phyloP scores from a whole-genome alignment of 2,329 filamentous ascomycete species.

The Pestalotiopsis sp. region DNA sequence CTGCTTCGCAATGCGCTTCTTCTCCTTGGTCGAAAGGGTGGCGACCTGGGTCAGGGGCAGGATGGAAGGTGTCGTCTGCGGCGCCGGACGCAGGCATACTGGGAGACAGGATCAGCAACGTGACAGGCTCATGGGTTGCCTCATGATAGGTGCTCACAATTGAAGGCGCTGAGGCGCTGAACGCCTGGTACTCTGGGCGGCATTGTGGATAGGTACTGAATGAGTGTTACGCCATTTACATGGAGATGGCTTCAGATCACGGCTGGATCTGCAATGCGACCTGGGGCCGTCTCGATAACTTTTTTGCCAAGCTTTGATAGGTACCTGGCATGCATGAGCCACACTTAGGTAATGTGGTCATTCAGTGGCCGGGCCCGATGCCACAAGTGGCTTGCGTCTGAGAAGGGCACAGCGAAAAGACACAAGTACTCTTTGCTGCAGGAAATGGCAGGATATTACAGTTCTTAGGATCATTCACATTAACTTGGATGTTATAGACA shows the following conservation, averaged over 20 bases:
- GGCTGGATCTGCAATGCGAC: constrained; percentile 8
- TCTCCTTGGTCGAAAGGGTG: constrained; percentile 62
- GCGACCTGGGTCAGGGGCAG: constrained; percentile 65
- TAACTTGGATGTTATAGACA: too few species aligned
- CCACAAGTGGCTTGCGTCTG: constrained; percentile 4
- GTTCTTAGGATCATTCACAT: too few species aligned
- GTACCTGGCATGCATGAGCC: neutral
- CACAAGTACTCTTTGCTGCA: neutral
- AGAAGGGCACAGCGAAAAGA: too few species aligned
- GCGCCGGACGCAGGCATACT: constrained; percentile 65
- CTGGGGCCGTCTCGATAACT: constrained; percentile 3
- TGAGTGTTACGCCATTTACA: neutral
- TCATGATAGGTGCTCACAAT: constrained; percentile 50
- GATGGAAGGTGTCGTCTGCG: constrained; percentile 52
- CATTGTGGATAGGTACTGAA: constrained; percentile 50
- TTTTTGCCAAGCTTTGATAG: constrained; percentile 5
- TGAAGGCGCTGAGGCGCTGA: constrained; percentile 61
- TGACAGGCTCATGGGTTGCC: constrained; percentile 26
- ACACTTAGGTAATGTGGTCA: neutral
- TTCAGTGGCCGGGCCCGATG: neutral
- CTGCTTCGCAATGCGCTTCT: constrained; percentile 67
- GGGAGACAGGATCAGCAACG: constrained; percentile 7
- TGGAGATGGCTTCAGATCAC: neutral
- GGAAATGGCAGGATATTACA: too few species aligned
- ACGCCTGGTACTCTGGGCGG: constrained; percentile 67